These are phyloP conservation scores for Monosporozyma siamensis DNA, from an alignment of 805 yeast genomes.

Conservation along the genomic window DNA sequence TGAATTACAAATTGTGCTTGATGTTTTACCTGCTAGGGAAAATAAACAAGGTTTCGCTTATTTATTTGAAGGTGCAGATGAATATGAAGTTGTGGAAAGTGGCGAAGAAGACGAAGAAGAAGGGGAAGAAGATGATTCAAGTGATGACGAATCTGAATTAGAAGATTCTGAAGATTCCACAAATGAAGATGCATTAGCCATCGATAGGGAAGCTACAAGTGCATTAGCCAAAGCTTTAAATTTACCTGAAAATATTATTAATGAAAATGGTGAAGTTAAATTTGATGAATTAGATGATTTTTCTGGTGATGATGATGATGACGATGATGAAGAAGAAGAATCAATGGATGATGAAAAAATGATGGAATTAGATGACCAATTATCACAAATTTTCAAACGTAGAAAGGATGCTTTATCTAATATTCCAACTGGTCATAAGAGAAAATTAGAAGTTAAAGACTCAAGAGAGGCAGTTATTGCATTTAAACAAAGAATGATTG, in stretches of 20 bases:
- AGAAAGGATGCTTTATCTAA: constrained; percentile 57
- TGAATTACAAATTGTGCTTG: constrained; percentile 43
- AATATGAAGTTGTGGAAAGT: constrained; percentile 36
- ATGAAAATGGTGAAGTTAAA: constrained; percentile 36
- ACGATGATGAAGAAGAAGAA: constrained; percentile 59
- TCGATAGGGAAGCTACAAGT: constrained; percentile 46
- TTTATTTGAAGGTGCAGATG: constrained; percentile 59
- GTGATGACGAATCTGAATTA: constrained; percentile 19
- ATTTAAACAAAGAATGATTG: constrained; percentile 71
- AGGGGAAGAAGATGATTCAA: constrained; percentile 24
- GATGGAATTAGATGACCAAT: constrained; percentile 85
- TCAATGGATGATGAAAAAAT: constrained; percentile 94
- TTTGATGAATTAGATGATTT: constrained; percentile 41
- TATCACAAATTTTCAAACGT: constrained; percentile 76
- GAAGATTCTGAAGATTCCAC: constrained; percentile 23
- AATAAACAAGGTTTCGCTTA: constrained; percentile 71
- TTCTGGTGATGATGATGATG: constrained; percentile 38
- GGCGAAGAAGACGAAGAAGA: constrained; percentile 34
- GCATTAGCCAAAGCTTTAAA: constrained; percentile 66
- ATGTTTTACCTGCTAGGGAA: constrained; percentile 57
- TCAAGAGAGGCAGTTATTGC: constrained; percentile 73
- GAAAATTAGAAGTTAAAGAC: constrained; percentile 62
- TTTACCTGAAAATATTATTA: constrained; percentile 42
- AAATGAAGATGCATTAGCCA: constrained; percentile 29
- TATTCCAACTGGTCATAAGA: constrained; percentile 50